Evolutionary conservation across 345 rosid species (phyloP).

Genomic region (Pugionium dolabratum): DNA sequence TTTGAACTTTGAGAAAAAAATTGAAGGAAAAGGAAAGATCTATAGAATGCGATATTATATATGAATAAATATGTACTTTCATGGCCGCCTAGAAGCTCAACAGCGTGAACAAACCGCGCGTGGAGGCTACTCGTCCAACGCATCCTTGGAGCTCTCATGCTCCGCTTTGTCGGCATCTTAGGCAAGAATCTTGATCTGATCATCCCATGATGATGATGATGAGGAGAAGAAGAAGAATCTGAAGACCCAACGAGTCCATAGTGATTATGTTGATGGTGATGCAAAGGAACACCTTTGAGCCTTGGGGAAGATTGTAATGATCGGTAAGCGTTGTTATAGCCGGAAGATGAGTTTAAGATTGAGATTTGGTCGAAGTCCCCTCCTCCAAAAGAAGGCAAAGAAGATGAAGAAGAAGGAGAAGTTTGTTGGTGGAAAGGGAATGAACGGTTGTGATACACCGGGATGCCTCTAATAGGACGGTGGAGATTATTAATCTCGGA

Average conservation of each 20-base stretch:
- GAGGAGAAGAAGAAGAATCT: constrained; percentile 44
- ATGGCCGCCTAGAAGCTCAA: constrained; percentile 93
- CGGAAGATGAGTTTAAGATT: constrained; percentile 47
- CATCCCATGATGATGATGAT: constrained; percentile 51
- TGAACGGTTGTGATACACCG: constrained; percentile 72
- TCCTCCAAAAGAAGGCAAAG: constrained; percentile 50
- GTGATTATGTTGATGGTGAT: constrained; percentile 45
- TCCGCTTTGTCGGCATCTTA: constrained; percentile 63
- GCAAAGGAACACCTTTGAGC: constrained; percentile 52
- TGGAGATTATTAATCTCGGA: constrained; percentile 41
- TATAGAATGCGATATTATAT: not conserved
- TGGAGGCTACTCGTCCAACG: constrained; percentile 92
- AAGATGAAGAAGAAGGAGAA: constrained; percentile 45
- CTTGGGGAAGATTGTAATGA: constrained; percentile 45
- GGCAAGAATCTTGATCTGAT: constrained; percentile 76
- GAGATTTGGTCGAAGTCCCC: constrained; percentile 57
- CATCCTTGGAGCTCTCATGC: constrained; percentile 93
- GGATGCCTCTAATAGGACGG: constrained; percentile 80
- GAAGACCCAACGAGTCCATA: constrained; percentile 60
- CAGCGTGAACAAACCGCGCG: constrained; percentile 81
- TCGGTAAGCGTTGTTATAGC: constrained; percentile 39
- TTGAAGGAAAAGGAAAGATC: not conserved
- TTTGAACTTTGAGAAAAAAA: not conserved
- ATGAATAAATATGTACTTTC: constrained; percentile 54
- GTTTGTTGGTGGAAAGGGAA: constrained; percentile 63